phyloP scores from a whole-genome alignment of 108 stramenopile species.

The Cyclotella cryptica region DNA sequence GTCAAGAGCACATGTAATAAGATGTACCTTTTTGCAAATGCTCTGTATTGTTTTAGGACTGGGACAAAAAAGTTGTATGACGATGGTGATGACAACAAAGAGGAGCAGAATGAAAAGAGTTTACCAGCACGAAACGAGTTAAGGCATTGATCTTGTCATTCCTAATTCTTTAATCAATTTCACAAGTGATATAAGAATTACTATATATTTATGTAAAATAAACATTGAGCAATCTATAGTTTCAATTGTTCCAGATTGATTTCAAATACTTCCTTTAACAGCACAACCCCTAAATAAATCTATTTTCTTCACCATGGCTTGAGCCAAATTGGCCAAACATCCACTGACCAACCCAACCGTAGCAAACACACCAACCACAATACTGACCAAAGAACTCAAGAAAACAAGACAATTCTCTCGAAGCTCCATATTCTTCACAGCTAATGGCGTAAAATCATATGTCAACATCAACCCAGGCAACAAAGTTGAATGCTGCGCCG shows the following conservation, averaged over 20 bases:
- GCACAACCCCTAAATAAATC: slow-evolving; percentile 67
- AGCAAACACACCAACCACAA: slow-evolving; percentile 90
- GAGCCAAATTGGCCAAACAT: slow-evolving; percentile 73
- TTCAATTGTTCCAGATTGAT: no score
- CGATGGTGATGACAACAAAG: slow-evolving; percentile 52
- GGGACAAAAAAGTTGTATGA: slow-evolving; percentile 82
- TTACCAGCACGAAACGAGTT: not conserved
- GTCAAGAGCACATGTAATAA: not conserved
- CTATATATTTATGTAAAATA: no score
- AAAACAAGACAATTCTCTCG: slow-evolving; percentile 83
- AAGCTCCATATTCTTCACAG: slow-evolving; percentile 69
- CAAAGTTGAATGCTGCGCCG: slow-evolving; percentile 52
- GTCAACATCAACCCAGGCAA: slow-evolving; percentile 73
- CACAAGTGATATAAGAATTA: no score
- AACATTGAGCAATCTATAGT: no score
- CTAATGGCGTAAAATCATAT: slow-evolving; percentile 87
- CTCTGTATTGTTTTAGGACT: slow-evolving; percentile 40
- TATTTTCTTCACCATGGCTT: slow-evolving; percentile 83
- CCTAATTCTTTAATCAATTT: no score
- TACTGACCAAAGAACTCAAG: slow-evolving; percentile 76
- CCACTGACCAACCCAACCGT: slow-evolving; percentile 81
- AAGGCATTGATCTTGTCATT: not conserved
- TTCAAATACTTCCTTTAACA: no score
- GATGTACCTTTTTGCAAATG: not conserved
- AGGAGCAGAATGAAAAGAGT: not conserved